Conservation (phyloP, 208 protist species). For the Leishmania gerbilli region DNA sequence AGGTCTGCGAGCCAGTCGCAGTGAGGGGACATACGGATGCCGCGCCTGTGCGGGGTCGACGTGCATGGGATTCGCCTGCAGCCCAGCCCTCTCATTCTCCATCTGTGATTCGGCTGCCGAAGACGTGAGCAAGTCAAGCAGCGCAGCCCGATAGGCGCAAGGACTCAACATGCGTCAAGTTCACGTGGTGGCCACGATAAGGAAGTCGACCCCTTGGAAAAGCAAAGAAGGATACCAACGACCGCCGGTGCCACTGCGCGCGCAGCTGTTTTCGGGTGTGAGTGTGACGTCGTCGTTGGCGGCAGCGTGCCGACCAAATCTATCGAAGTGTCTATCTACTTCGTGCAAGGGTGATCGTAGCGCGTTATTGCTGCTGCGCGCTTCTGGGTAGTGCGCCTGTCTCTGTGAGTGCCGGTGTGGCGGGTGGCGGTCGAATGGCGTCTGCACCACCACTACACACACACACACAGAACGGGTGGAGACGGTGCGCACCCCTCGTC, state of each 20-base stretch:
- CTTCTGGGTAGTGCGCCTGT: background rate
- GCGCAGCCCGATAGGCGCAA: conserved; percentile 37
- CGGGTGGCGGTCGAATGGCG: background rate
- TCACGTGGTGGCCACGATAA: background rate
- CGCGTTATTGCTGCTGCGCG: background rate
- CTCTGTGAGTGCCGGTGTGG: background rate
- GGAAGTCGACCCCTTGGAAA: background rate
- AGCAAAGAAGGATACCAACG: background rate
- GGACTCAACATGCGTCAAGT: conserved; percentile 27
- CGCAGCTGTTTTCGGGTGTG: background rate
- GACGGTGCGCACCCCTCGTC: background rate
- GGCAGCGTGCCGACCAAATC: background rate
- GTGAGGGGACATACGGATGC: background rate
- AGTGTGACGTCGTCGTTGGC: background rate
- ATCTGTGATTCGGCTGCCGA: background rate
- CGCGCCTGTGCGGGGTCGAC: conserved; percentile 1
- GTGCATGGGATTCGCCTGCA: background rate
- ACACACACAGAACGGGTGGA: too few relatives aligned
- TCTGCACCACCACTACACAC: background rate
- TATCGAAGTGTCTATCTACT: background rate
- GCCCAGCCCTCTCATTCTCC: background rate
- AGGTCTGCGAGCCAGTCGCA: background rate
- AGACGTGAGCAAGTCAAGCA: conserved; percentile 46
- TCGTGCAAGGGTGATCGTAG: background rate
- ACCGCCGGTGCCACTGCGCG: background rate